Base-by-base conservation (phyloP, 2,329 filamentous ascomycete species). In the Diaporthe sp. region DNA sequence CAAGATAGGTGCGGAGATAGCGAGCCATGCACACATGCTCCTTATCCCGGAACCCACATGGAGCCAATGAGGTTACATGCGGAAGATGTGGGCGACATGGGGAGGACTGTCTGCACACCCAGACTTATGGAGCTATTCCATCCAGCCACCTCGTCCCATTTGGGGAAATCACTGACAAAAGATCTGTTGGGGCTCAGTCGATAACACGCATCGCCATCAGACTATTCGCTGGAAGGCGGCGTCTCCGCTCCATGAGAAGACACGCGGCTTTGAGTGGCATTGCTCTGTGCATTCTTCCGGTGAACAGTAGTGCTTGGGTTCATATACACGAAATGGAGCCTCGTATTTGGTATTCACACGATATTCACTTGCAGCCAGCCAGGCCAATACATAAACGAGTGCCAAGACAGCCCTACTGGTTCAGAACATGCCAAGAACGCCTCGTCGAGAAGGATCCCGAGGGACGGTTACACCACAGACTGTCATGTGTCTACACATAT, bases 11-110 rank as follows among this genome's bases (percentile, higher is more conserved):
- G 31, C 39, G 47, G 47, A 51, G 71, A 72, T 63, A 61, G 42
- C 53, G 13, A 49, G 31, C 71, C 71, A 37, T 53, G 51, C 55
- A 34, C 39, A 34, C 31, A 39, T 28, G 20, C 34, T n/a, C 34
- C 67, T 39, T 71, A 44, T 31, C 53, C 70, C 22, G 42, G 28
- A 25, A 25, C 60, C 28, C 20, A 55, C 34, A 31, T 12, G 22
- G 37, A 13, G 20, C 71, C 71, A 72, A 72, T 73, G 34, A 65
- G 44, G 28, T 25, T 25, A 67, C 44, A 51, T 22, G 44, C 22
- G 44, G 13, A 65, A 44, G 31, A 39, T 37, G 44, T 39, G 58
- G 22, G 58, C 37, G 71, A 65, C 34, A 51, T 73, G 57, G 15
- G 57, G 13, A 28, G 9, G 49, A 53, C 55, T 12, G 37, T 55